Conservation (phyloP, 306 rosid species). For the Sphenostylis stenocarpa region DNA sequence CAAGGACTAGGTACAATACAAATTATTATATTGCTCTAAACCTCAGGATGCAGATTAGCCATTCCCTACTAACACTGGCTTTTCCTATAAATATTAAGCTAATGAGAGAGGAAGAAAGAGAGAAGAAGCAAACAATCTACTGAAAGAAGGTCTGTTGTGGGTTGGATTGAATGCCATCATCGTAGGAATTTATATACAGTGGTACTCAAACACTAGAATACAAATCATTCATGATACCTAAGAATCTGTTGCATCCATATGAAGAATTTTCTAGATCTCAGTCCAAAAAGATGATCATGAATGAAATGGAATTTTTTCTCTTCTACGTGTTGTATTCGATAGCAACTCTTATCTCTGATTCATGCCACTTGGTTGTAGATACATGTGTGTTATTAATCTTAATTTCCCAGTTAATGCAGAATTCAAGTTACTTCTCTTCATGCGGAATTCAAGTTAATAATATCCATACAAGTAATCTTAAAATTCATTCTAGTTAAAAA, state of each 20-base stretch:
- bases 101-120: neutral
- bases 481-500: neutral
- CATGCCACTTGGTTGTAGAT: neutral
- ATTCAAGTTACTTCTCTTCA: neutral
- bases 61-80: neutral
- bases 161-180: constrained; percentile 34
- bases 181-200: constrained; percentile 56
- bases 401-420: neutral
- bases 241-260: neutral
- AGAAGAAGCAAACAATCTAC: neutral
- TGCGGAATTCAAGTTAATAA: neutral
- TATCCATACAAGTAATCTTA: neutral
- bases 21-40: constrained; percentile 38
- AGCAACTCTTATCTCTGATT: neutral
- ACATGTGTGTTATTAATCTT: neutral
- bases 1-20: neutral
- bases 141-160: constrained; percentile 15
- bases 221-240: neutral
- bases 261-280: neutral
- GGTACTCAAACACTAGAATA: neutral
- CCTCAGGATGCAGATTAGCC: constrained; percentile 38
- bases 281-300: neutral
- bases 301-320: neutral
- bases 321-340: neutral
- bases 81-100: neutral